Conservation (phyloP, 768 basidiomycete species). For the Trametes meyenii region DNA sequence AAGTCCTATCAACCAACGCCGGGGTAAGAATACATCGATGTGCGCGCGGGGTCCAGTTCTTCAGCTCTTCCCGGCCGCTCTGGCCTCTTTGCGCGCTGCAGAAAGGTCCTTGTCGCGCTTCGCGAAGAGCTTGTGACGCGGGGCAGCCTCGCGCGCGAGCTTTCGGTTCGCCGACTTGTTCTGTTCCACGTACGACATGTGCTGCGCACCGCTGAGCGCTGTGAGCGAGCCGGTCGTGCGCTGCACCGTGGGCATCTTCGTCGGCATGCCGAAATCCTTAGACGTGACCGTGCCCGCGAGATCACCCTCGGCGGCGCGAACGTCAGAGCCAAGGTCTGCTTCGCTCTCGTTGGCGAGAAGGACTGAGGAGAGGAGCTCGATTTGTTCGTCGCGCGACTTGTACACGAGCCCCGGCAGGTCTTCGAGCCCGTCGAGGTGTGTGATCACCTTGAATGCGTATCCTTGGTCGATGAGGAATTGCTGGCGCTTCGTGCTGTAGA, state of each 20-base stretch:
- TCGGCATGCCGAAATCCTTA: constrained; percentile 78
- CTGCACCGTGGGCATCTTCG: constrained; percentile 67
- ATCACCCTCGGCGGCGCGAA: constrained; percentile 82
- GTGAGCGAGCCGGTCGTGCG: constrained; percentile 81
- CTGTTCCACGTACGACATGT: constrained; percentile 92
- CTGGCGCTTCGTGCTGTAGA: constrained; percentile 97
- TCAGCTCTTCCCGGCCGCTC: constrained; percentile 27
- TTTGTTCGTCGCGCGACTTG: constrained; percentile 88
- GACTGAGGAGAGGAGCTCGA: constrained; percentile 93
- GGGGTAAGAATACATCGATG: not conserved
- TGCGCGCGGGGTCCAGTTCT: constrained; percentile 14
- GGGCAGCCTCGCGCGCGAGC: constrained; percentile 57
- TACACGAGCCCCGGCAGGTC: constrained; percentile 88
- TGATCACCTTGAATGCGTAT: constrained; percentile 99
- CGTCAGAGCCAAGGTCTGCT: constrained; percentile 85
- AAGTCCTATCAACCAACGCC: not conserved
- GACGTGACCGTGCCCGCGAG: constrained; percentile 84
- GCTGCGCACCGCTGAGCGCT: constrained; percentile 85
- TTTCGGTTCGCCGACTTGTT: constrained; percentile 90
- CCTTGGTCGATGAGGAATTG: constrained; percentile 99
- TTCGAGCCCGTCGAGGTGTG: constrained; percentile 92
- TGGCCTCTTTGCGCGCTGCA: constrained; percentile 49
- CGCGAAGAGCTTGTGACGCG: constrained; percentile 75
- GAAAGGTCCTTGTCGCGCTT: constrained; percentile 82
- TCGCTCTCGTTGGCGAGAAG: constrained; percentile 89